Evolutionary conservation across 805 yeast genomes (phyloP).

Genomic region (Myxozyma kluyveri): DNA sequence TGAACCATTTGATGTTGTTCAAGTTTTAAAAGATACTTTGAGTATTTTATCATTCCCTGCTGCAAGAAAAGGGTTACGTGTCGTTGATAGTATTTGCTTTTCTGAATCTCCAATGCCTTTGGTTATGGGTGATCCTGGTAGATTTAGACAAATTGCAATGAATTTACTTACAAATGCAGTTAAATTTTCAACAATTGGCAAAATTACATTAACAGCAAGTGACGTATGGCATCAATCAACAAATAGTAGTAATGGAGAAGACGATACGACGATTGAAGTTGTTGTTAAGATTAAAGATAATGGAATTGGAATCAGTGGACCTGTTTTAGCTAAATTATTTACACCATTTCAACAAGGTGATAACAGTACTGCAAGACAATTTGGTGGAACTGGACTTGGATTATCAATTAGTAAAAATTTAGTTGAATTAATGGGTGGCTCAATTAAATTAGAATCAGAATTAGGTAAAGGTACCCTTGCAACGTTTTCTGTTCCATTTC

Average conservation of each 20-base stretch:
- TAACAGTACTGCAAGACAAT: slow-evolving; percentile 50
- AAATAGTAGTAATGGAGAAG: slow-evolving; percentile 40
- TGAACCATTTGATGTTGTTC: slow-evolving; percentile 47
- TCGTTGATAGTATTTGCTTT: slow-evolving; percentile 47
- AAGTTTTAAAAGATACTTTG: slow-evolving; percentile 47
- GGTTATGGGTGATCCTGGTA: slow-evolving; percentile 49
- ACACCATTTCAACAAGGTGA: slow-evolving; percentile 58
- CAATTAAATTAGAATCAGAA: slow-evolving; percentile 45
- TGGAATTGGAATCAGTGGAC: slow-evolving; percentile 52
- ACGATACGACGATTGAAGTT: slow-evolving; percentile 38
- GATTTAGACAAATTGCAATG: slow-evolving; percentile 52
- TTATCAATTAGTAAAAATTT: slow-evolving; percentile 49
- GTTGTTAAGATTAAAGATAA: slow-evolving; percentile 47
- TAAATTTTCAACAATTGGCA: slow-evolving; percentile 49
- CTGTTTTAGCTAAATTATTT: slow-evolving; percentile 47
- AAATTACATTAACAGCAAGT: slow-evolving; percentile 41
- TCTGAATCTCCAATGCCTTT: slow-evolving; percentile 35
- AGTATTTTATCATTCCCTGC: slow-evolving; percentile 51
- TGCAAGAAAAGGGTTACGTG: slow-evolving; percentile 45
- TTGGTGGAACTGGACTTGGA: slow-evolving; percentile 56
- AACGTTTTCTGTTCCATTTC: slow-evolving; percentile 39
- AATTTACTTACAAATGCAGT: slow-evolving; percentile 55
- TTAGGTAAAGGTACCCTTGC: slow-evolving; percentile 51
- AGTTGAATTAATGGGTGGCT: slow-evolving; percentile 51
- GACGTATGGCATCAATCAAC: slow-evolving; percentile 27